Percentiles rank a stretch among this genome's conserved stretches.
phyloP scores from a whole-genome alignment of 345 rosid species.

The Gossypium ekmanianum region DNA sequence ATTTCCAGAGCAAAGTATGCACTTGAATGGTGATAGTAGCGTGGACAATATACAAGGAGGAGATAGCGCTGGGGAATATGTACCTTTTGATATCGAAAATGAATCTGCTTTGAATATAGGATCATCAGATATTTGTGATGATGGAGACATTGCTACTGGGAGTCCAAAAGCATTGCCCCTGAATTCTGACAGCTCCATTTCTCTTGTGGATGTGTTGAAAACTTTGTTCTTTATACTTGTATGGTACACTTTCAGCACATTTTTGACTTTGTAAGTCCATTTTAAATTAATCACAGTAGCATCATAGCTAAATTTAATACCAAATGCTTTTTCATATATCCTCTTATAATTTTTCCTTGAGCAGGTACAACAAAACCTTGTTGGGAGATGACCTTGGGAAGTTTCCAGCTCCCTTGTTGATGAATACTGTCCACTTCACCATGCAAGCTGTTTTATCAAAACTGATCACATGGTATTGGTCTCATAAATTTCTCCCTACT shows the following conservation, averaged over 20 bases:
- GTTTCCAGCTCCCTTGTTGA: conserved; percentile 95
- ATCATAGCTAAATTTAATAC: neutral
- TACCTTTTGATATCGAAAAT: conserved; percentile 58
- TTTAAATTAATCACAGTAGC: neutral
- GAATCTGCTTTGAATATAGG: conserved; percentile 35
- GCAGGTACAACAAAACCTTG: conserved; percentile 91
- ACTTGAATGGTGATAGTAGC: conserved; percentile 38
- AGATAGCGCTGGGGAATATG: conserved; percentile 38
- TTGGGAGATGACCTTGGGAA: conserved; percentile 93
- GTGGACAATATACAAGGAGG: conserved; percentile 25
- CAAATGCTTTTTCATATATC: neutral
- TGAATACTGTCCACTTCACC: conserved; percentile 87
- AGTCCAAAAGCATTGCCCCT: conserved; percentile 30
- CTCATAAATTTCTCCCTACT: conserved; percentile 59
- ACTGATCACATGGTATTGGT: conserved; percentile 80
- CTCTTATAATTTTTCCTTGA: conserved; percentile 6
- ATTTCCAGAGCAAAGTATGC: conserved; percentile 41
- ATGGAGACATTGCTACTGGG: conserved; percentile 27
- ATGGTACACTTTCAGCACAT: conserved; percentile 99
- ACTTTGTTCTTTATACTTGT: conserved; percentile 91
- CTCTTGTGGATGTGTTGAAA: conserved; percentile 75
- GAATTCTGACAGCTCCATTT: conserved; percentile 36
- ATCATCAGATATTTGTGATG: conserved; percentile 31
- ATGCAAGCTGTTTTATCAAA: conserved; percentile 90
- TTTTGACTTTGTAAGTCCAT: conserved; percentile 91